Evolutionary conservation across 2,329 filamentous ascomycete genomes (phyloP), one percentile per base, ranked within the genome.

Genomic region (Xylariaceae sp.): DNA sequence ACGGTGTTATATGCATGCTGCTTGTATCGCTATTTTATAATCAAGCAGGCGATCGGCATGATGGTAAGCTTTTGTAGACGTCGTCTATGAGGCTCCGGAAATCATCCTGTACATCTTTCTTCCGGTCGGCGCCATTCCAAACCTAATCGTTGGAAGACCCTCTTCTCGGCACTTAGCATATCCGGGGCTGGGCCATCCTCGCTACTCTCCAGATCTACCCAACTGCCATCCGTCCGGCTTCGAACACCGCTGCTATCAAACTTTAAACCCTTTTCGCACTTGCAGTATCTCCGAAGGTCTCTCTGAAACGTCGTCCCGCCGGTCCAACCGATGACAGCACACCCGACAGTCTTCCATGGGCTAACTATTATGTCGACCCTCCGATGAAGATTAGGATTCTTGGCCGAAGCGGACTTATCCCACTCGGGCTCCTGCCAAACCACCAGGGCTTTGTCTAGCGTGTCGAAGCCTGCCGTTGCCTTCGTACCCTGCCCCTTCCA

Each of bases 211-310:
- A 72, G 51, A 71, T 95, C 87, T n/a, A 93, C 83, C 77, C 87
- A 87, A 2, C 75, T 74, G 1, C 90, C 90, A 51, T 86, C 84
- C 7, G 67, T 72, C 7, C 87, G 79, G 66, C 85, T 86, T 44
- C 92, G 81, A 10, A 96, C 84, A 0, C 95, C 95, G 67, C 90
- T 96, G 60, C 89, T 95, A 70, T 97, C 93, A 69, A 98, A 98
- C 71, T 95, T 96, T 80, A 91, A 88, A 0, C 79, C 79, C 65
- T 84, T 87, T 54, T 82, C 79, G 40, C 86, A 81, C 72, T 90
- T 93, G 58, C 88, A 91, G 73, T 93, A 96, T 32, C 88, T 78
- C 41, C 93, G 79, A 51, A 98, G 71, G 71, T 98, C 95, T 20
- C 93, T 80, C 76, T 97, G 86, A 64, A 97, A 98, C 0, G 92